Evolutionary conservation across 2,329 filamentous ascomycete genomes (phyloP).

Genomic region (Cadophora gregata): DNA sequence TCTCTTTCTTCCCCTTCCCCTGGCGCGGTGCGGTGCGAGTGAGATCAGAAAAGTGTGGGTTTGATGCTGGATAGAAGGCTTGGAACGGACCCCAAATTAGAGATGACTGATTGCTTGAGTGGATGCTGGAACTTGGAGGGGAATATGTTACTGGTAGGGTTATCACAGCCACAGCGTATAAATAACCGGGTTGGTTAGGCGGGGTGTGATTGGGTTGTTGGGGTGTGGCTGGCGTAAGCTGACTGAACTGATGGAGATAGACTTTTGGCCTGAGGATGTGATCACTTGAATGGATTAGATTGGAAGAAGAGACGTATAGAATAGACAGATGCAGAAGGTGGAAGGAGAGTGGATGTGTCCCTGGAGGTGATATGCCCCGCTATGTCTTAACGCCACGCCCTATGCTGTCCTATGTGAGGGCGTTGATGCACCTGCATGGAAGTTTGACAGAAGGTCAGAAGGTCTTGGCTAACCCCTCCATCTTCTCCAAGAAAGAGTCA

Average conservation of each 20-base stretch:
- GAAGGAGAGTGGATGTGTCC: neutral
- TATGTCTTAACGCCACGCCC: neutral
- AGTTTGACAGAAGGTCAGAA: conserved; percentile 1
- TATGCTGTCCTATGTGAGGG: neutral
- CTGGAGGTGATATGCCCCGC: conserved; percentile 2
- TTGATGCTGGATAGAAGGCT: neutral
- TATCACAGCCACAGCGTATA: conserved; percentile 14
- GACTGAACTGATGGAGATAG: conserved; percentile 3
- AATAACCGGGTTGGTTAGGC: conserved; percentile 5
- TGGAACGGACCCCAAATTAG: conserved; percentile 17
- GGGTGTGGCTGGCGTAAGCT: conserved; percentile 17
- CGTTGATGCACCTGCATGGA: neutral
- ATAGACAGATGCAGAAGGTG: too few relatives aligned
- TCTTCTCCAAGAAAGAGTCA: neutral
- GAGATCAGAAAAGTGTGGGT: neutral
- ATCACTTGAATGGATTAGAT: too few relatives aligned
- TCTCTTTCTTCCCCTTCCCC: conserved; percentile 6
- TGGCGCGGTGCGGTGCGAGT: neutral
- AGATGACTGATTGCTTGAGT: conserved; percentile 6
- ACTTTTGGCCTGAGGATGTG: neutral
- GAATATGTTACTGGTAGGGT: too few relatives aligned
- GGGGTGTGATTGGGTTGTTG: conserved; percentile 2
- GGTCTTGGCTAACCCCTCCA: neutral
- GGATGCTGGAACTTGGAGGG: neutral
- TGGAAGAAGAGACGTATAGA: too few relatives aligned